Base-by-base conservation (phyloP, 192 early-diverging fungal genomes). In the Linnemannia exigua region DNA sequence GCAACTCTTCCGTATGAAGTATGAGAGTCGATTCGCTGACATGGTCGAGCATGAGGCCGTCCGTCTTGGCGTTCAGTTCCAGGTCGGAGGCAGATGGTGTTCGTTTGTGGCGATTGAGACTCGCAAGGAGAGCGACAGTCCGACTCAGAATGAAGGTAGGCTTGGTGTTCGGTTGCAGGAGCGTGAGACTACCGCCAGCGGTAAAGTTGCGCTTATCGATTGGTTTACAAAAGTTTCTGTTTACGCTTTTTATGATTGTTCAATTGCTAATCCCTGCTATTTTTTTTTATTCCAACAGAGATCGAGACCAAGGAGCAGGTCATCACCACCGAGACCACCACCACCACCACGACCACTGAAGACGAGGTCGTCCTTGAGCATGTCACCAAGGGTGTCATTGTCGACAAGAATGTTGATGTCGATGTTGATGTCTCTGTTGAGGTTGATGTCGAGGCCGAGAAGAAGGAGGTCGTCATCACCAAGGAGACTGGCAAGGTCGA, bases 101-200 rank as follows among this genome's bases (percentile, higher is more conserved):
- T 89, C 89, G 36, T 89, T 89, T 51, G 76, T 89, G 15, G 89
- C 90, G 19, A 79, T 80, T 17, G 89, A 89, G 22, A 82, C 35
- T 36, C 19, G 46, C 25, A 63, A 69, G 7, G 68, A 47, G 0
- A 22, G 37, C 35, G 74, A 68, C 6, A 54, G n/a, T n/a, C 41
- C 41, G 41, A 9, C 41, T 44, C 41, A 9, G 9, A 44, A 44
- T 44, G 41, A 44, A 44, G 41, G 3, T 44, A 9, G 9, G 41
- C 41, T 44, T 9, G 41, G 41, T 44, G 41, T 44, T 44, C 41
- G 9, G 41, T 3, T 6, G 9, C 41, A 6, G 41, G 41, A 44
- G 41, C 41, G 41, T 3, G 41, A 44, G 41, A 44, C 41, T 44
- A 44, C 41, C 9, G 41, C 9, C 41, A 44, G 41, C 41, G 3